Evolutionary conservation across 495 filamentous ascomycete genomes (phyloP).

Genomic region (Penicillium pulvis): DNA sequence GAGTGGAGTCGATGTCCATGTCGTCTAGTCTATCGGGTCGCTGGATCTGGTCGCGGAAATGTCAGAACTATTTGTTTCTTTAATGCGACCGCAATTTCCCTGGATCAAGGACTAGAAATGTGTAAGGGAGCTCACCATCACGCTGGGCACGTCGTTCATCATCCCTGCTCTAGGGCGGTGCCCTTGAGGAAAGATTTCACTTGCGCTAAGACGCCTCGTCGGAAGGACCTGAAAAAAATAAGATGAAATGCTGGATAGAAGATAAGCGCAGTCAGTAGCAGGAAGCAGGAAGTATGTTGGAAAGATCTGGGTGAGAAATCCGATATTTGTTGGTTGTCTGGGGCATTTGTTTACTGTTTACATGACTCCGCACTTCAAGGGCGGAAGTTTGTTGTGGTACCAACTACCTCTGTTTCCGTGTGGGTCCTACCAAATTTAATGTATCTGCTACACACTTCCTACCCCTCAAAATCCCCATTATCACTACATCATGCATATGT

Average conservation of each 20-base stretch:
- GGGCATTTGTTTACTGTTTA: constrained; percentile 22
- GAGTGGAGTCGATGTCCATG: constrained; percentile 27
- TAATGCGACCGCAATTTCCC: constrained; percentile 4
- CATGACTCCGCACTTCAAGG: constrained; percentile 34
- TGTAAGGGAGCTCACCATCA: constrained; percentile 23
- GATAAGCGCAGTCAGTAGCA: not conserved
- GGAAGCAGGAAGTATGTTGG: not conserved
- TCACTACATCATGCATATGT: not conserved
- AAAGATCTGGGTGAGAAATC: not conserved
- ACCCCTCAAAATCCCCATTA: constrained; percentile 3
- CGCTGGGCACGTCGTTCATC: constrained; percentile 13
- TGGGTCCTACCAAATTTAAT: not conserved
- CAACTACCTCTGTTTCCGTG: constrained; percentile 11
- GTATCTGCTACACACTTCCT: constrained; percentile 10
- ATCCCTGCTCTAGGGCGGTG: constrained; percentile 24
- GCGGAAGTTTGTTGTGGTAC: constrained; percentile 35
- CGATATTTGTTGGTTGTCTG: not conserved
- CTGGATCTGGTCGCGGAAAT: constrained; percentile 9
- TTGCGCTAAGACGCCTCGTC: not conserved
- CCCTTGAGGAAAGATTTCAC: constrained; percentile 18
- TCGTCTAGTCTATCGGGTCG: constrained; percentile 9
- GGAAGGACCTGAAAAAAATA: not conserved
- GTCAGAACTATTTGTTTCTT: constrained; percentile 16
- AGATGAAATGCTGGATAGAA: constrained; percentile 4
- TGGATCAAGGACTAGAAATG: constrained; percentile 11